These are phyloP conservation scores for Yamadazyma ubonensis DNA, from an alignment of 805 yeast genomes.

Conservation along the genomic window DNA sequence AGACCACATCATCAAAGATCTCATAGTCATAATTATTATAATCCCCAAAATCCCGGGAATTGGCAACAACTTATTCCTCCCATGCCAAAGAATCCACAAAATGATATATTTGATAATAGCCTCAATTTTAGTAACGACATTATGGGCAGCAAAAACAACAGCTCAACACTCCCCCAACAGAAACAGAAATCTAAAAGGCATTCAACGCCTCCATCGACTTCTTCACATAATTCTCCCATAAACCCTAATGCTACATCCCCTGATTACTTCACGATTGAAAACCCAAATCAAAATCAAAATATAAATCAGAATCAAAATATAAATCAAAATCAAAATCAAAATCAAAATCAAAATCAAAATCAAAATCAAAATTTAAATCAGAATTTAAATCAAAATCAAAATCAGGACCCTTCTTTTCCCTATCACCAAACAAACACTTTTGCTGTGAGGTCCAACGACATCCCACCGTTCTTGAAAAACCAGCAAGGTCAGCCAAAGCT, in stretches of 20 bases:
- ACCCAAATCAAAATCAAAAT: too few species aligned
- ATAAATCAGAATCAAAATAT: too few species aligned
- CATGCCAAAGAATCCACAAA: slow-evolving; percentile 10
- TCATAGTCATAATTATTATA: slow-evolving; percentile 10
- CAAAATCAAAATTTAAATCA: too few species aligned
- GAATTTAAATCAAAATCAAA: too few species aligned
- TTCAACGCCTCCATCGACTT: slow-evolving; percentile 9
- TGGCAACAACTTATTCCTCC: slow-evolving; percentile 20
- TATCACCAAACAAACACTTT: slow-evolving; percentile 11
- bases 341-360: too few species aligned
- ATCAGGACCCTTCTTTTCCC: slow-evolving; percentile 2
- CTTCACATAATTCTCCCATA: slow-evolving; percentile 2
- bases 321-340: too few species aligned
- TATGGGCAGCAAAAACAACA: slow-evolving; percentile 6
- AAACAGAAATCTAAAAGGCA: slow-evolving; percentile 6
- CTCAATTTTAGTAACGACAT: slow-evolving; percentile 11
- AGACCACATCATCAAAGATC: slow-evolving; percentile 12
- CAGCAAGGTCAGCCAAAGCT: slow-evolving; percentile 8
- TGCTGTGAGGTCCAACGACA: slow-evolving; percentile 7
- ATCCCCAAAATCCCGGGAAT: slow-evolving; percentile 2
- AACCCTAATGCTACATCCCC: not conserved
- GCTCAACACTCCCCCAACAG: not conserved
- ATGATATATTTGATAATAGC: slow-evolving; percentile 7
- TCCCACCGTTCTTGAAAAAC: slow-evolving; percentile 9
- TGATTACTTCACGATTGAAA: slow-evolving; percentile 1